These are phyloP conservation scores for Auriscalpium microsporum DNA, from an alignment of 768 basidiomycete species.

Conservation along the genomic window DNA sequence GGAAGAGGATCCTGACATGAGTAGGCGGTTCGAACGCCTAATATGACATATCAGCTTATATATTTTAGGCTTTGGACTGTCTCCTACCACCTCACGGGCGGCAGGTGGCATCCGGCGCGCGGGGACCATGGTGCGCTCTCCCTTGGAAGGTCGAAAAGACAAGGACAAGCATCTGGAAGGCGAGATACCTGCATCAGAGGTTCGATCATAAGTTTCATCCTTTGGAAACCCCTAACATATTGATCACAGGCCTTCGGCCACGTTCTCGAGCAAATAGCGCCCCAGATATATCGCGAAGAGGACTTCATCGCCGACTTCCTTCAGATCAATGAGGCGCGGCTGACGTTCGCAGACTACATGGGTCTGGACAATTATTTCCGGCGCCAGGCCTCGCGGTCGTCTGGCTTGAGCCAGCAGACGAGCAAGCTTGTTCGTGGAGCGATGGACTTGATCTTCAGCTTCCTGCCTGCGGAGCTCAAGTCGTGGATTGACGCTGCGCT, in stretches of 20 bases:
- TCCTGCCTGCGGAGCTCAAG: constrained; percentile 76
- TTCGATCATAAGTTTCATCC: constrained; percentile 19
- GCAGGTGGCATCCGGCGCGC: constrained; percentile 66
- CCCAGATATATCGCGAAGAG: constrained; percentile 73
- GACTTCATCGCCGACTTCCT: constrained; percentile 88
- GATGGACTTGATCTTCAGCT: constrained; percentile 94
- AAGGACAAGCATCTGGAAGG: constrained; percentile 51
- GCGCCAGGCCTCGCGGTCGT: constrained; percentile 74
- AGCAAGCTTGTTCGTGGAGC: constrained; percentile 77
- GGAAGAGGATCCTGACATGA: constrained; percentile 59
- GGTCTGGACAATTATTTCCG: constrained; percentile 90
- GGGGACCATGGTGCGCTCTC: constrained; percentile 76
- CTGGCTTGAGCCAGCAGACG: constrained; percentile 59
- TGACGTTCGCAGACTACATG: constrained; percentile 96
- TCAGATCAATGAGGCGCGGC: constrained; percentile 78
- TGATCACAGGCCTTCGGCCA: constrained; percentile 57
- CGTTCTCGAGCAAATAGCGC: constrained; percentile 67
- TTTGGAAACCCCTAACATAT: not conserved
- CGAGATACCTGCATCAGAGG: constrained; percentile 65
- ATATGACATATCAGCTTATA: not conserved
- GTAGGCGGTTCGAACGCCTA: not conserved
- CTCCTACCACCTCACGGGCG: constrained; percentile 38
- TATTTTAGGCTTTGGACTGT: constrained; percentile 16
- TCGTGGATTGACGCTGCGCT: constrained; percentile 77
- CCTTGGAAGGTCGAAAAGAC: constrained; percentile 49